A percentile compares a stretch with the other conserved stretches of the same genome.
Conservation (phyloP, 2,329 filamentous ascomycete species). For the Aspergillus puulaauensis region DNA sequence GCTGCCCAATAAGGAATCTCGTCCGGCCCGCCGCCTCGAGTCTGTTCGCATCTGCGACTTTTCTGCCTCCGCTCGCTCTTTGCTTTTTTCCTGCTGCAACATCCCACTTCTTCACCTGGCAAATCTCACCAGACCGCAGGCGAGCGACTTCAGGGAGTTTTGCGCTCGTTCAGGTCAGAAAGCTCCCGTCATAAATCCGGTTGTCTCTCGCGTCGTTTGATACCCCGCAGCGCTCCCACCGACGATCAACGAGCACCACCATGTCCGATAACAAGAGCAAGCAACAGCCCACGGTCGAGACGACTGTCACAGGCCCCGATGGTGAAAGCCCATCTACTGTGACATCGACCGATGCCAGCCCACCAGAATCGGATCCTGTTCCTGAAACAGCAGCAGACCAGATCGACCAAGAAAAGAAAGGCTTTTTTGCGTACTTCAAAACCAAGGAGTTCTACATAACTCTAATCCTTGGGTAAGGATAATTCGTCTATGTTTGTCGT, state of each 20-base stretch:
- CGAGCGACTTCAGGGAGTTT: conserved; percentile 60
- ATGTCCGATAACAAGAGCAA: conserved; percentile 32
- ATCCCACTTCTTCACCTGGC: conserved; percentile 1
- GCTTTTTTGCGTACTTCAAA: conserved; percentile 68
- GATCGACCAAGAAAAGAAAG: conserved; percentile 45
- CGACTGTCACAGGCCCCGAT: conserved; percentile 12
- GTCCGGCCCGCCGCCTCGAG: conserved; percentile 2
- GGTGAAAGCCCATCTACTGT: conserved; percentile 20
- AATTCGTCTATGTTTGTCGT: background rate
- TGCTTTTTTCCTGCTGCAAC: conserved; percentile 8
- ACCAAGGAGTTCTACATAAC: conserved; percentile 88
- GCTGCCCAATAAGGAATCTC: conserved; percentile 1
- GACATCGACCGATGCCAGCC: conserved; percentile 16
- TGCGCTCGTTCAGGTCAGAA: conserved; percentile 53
- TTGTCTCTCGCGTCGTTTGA: background rate
- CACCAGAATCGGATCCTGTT: conserved; percentile 15
- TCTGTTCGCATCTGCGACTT: background rate
- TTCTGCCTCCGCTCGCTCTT: conserved; percentile 3
- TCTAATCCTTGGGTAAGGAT: conserved; percentile 66
- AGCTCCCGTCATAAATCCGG: conserved; percentile 39
- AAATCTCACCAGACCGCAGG: conserved; percentile 19
- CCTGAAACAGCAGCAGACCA: conserved; percentile 34
- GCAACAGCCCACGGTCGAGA: conserved; percentile 24
- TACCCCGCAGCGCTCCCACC: background rate
- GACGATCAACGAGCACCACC: background rate